A percentile compares a stretch with the other conserved stretches of the same genome.
Conservation (phyloP, 495 filamentous ascomycete genomes). For the Pyrenopolyporus hunteri region DNA sequence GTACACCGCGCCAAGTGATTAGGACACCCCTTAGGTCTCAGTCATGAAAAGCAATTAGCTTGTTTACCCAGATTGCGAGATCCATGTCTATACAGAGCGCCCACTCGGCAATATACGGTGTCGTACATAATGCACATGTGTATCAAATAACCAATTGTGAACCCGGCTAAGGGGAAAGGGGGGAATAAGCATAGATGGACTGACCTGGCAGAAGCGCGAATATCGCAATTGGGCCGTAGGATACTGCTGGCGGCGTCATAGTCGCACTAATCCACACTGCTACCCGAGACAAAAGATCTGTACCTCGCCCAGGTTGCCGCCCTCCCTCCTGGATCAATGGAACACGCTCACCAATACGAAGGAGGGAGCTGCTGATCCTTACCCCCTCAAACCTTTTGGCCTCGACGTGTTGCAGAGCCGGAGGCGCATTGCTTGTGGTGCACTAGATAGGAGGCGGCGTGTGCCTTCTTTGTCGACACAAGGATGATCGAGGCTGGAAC, state of each 20-base stretch:
- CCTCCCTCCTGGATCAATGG: conserved; percentile 26
- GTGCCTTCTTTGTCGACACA: conserved; percentile 31
- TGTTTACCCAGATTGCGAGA: conserved; percentile 4
- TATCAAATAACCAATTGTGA: conserved; percentile 30
- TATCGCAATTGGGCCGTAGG: conserved; percentile 30
- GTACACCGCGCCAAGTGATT: conserved; percentile 25
- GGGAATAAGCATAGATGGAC: conserved; percentile 32
- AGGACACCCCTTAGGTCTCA: conserved; percentile 24
- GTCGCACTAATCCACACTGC: conserved; percentile 39
- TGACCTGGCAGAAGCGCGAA: conserved; percentile 25
- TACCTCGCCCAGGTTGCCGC: conserved; percentile 26
- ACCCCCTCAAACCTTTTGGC: conserved; percentile 13
- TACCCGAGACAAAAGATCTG: conserved; percentile 41
- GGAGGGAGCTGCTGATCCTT: conserved; percentile 29
- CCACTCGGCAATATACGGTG: conserved; percentile 30
- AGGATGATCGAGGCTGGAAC: conserved; percentile 40
- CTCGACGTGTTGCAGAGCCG: conserved; percentile 27
- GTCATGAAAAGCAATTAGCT: conserved; percentile 32
- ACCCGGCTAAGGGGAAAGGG: conserved; percentile 8
- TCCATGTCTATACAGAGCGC: conserved; percentile 16
- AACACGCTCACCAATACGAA: conserved; percentile 30
- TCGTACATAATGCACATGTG: conserved; percentile 32
- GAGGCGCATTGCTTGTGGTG: conserved; percentile 22
- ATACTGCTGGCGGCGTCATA: conserved; percentile 31
- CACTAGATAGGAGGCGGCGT: conserved; percentile 14